phyloP scores from a whole-genome alignment of 2,329 filamentous ascomycete genomes.

The Cytospora chrysosperma region DNA sequence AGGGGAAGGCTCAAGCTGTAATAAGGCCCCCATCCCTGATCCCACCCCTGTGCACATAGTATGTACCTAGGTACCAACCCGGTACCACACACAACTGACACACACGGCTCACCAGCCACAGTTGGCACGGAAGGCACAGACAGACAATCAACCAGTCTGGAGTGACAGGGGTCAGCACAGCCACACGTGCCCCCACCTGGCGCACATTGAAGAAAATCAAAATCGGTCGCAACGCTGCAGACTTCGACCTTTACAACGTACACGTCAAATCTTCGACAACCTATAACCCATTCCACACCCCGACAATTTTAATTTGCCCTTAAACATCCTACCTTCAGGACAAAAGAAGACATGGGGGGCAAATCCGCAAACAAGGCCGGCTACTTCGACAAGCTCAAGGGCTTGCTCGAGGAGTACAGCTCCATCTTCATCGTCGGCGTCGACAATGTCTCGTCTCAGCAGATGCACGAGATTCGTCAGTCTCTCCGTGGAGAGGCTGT shows the following conservation, averaged over 20 bases:
- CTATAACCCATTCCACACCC: slow-evolving; percentile 2
- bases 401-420: slow-evolving; percentile 92
- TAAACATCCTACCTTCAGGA: slow-evolving; percentile 97
- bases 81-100: neutral
- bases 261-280: slow-evolving; percentile 27
- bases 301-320: slow-evolving; percentile 60
- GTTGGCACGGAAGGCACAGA: neutral
- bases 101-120: neutral
- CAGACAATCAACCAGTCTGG: neutral
- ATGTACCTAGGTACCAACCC: neutral
- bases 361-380: slow-evolving; percentile 88
- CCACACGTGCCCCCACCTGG: slow-evolving; percentile 2
- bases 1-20: neutral
- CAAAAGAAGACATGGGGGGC: slow-evolving; percentile 98
- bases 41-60: too few species aligned
- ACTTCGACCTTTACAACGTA: slow-evolving; percentile 7
- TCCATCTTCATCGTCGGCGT: slow-evolving; percentile 96
- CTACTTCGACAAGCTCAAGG: slow-evolving; percentile 99
- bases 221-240: neutral
- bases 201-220: slow-evolving; percentile 21
- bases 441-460: slow-evolving; percentile 99
- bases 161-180: neutral
- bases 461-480: slow-evolving; percentile 99
- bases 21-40: too few species aligned
- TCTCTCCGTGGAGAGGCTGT: slow-evolving; percentile 88